Evolutionary conservation across 2,329 filamentous ascomycete genomes (phyloP).

Genomic region (Apiospora rasikravindrae): DNA sequence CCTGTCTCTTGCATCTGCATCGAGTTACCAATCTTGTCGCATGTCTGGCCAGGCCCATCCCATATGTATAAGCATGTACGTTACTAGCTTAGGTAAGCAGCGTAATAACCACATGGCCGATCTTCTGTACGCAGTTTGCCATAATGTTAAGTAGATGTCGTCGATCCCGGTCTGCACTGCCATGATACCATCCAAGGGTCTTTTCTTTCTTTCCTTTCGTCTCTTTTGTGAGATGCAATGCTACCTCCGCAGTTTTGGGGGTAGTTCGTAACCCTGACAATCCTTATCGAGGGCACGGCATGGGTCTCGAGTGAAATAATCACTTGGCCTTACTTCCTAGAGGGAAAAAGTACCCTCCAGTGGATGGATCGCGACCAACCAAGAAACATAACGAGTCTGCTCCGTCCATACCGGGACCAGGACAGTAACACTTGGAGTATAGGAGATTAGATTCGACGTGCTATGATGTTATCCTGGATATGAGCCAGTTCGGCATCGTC

Average conservation of each 20-base stretch:
- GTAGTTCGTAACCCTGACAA: not conserved
- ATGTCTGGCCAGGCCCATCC: not conserved
- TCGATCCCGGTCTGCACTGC: slow-evolving; percentile 3
- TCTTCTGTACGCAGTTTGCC: not conserved
- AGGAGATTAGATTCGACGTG: slow-evolving; percentile 8
- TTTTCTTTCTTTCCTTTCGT: not conserved
- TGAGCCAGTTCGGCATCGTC: not conserved
- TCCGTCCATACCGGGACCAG: not conserved
- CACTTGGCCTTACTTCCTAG: not conserved
- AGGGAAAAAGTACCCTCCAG: not conserved
- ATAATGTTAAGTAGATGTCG: not conserved
- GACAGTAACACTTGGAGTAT: not conserved
- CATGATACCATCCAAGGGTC: not conserved
- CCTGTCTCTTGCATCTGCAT: not conserved
- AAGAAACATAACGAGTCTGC: not conserved
- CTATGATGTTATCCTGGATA: not conserved
- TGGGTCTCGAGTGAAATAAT: not conserved
- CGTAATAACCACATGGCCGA: not conserved
- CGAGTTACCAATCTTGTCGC: not conserved
- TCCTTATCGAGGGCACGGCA: not conserved
- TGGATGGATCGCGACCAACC: not conserved
- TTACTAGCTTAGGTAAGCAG: not conserved
- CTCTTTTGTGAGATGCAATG: not conserved
- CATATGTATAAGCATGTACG: not conserved
- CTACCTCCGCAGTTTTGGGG: not conserved